A percentile compares a stretch with the other conserved stretches of the same genome.
phyloP scores from a whole-genome alignment of 441 rosid genomes.

The Eruca vesicaria region DNA sequence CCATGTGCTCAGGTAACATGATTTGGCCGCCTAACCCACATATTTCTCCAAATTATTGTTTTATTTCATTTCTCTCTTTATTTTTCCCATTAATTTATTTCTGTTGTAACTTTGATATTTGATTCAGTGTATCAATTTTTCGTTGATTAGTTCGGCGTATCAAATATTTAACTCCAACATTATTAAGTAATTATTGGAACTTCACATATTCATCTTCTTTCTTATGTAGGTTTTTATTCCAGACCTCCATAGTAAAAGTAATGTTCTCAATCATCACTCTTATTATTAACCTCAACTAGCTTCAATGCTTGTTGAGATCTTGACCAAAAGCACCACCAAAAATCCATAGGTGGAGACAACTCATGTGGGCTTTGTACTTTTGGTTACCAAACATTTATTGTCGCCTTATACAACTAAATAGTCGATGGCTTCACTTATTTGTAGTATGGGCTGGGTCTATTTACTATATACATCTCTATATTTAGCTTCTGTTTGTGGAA shows the following conservation, averaged over 20 bases:
- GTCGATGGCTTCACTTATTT: neutral
- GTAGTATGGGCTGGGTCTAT: neutral
- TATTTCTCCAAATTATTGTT: neutral
- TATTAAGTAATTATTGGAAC: neutral
- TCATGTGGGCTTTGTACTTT: slow-evolving; percentile 80
- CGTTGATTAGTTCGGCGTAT: neutral
- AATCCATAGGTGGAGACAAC: slow-evolving; percentile 91
- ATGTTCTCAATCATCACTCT: slow-evolving; percentile 59
- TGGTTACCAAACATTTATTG: slow-evolving; percentile 96
- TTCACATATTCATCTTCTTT: slow-evolving; percentile 19
- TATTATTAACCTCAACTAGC: slow-evolving; percentile 55
- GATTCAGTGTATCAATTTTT: slow-evolving; percentile 21
- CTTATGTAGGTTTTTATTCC: neutral
- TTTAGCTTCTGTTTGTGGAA: neutral
- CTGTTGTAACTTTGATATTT: neutral
- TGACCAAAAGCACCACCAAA: slow-evolving; percentile 95
- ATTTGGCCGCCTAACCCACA: slow-evolving; percentile 23
- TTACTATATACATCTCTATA: neutral
- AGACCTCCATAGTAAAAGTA: slow-evolving; percentile 77
- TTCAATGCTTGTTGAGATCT: slow-evolving; percentile 97
- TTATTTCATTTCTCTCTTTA: neutral
- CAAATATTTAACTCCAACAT: slow-evolving; percentile 10
- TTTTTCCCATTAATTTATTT: neutral
- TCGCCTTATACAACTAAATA: slow-evolving; percentile 77
- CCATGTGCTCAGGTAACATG: slow-evolving; percentile 36